Evolutionary conservation across 495 filamentous ascomycete species (phyloP).

Genomic region (Chaetomidium leptoderma): DNA sequence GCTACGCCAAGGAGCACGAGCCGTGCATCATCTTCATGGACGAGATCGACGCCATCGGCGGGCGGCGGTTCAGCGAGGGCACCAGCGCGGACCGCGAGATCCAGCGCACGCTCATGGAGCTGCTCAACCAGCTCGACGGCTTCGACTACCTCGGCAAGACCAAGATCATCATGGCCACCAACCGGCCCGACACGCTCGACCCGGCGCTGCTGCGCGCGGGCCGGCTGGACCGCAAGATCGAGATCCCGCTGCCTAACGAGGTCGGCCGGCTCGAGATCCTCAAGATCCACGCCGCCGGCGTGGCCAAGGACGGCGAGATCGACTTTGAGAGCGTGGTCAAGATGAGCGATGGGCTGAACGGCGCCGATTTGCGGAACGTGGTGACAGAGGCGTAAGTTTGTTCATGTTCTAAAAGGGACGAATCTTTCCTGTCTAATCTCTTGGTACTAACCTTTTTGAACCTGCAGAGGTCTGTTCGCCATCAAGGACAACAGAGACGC

Average conservation of each 20-base stretch:
- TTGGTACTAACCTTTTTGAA: conserved; percentile 21
- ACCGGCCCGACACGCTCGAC: conserved; percentile 95
- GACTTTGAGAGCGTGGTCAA: conserved; percentile 99
- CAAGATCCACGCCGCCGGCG: conserved; percentile 91
- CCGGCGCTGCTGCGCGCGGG: conserved; percentile 91
- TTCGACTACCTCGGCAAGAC: conserved; percentile 99
- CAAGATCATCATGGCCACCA: conserved; percentile 99
- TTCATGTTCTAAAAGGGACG: background rate
- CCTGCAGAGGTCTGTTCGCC: conserved; percentile 88
- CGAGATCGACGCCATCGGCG: conserved; percentile 99
- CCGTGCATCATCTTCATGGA: conserved; percentile 99
- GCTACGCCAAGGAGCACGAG: conserved; percentile 98
- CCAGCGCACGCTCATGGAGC: conserved; percentile 97
- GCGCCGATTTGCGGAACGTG: conserved; percentile 95
- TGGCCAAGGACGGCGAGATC: conserved; percentile 88
- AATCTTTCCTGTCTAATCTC: conserved; percentile 14
- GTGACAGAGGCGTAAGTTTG: conserved; percentile 91
- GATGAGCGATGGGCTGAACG: conserved; percentile 98
- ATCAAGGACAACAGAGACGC: conserved; percentile 96
- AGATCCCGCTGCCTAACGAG: conserved; percentile 98
- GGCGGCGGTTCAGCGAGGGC: conserved; percentile 94
- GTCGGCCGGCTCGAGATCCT: conserved; percentile 95
- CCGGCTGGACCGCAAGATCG: conserved; percentile 94
- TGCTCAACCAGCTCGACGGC: conserved; percentile 97
- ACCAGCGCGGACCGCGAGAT: conserved; percentile 98